phyloP scores from a whole-genome alignment of 192 early-diverging fungal species.

The Coemansia sp. region DNA sequence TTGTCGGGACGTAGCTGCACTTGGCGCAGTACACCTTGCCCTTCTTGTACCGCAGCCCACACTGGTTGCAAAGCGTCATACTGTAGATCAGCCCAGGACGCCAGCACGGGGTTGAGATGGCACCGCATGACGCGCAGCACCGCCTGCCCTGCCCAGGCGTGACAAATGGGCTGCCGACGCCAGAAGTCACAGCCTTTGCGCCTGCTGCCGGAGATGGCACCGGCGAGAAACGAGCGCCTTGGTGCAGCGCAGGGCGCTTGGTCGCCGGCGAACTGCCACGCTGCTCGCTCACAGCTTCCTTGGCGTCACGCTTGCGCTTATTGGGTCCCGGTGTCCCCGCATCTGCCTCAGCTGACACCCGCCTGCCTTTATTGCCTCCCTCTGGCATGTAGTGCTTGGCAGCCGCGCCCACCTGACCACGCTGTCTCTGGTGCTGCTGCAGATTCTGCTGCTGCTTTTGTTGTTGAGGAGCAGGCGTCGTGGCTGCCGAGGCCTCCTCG shows the following conservation, averaged over 20 bases:
- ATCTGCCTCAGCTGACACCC: constrained; percentile 14
- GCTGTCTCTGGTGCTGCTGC: constrained; percentile 12
- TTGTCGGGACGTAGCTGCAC: constrained; percentile 58
- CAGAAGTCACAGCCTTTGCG: neutral
- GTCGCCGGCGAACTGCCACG: constrained; percentile 28
- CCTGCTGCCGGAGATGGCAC: neutral
- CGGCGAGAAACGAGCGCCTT: neutral
- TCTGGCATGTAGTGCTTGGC: constrained; percentile 12
- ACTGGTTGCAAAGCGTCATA: constrained; percentile 58
- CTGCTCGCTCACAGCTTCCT: constrained; percentile 13
- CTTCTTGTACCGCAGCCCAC: constrained; percentile 60
- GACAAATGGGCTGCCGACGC: constrained; percentile 9
- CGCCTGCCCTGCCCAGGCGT: constrained; percentile 20
- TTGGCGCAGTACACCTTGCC: constrained; percentile 52
- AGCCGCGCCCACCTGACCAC: constrained; percentile 24
- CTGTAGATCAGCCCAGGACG: constrained; percentile 58
- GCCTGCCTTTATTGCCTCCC: constrained; percentile 12
- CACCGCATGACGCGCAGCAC: constrained; percentile 52
- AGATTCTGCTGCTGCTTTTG: constrained; percentile 2
- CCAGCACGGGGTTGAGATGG: constrained; percentile 58
- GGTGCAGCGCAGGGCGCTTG: constrained; percentile 18
- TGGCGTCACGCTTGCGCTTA: constrained; percentile 47
- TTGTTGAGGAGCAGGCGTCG: neutral
- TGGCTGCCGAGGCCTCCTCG: neutral
- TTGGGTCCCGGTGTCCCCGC: constrained; percentile 9